A percentile compares a stretch with the other conserved stretches of the same genome.
Conservation (phyloP, 768 basidiomycete species). For the Rhodotorula diobovata region DNA sequence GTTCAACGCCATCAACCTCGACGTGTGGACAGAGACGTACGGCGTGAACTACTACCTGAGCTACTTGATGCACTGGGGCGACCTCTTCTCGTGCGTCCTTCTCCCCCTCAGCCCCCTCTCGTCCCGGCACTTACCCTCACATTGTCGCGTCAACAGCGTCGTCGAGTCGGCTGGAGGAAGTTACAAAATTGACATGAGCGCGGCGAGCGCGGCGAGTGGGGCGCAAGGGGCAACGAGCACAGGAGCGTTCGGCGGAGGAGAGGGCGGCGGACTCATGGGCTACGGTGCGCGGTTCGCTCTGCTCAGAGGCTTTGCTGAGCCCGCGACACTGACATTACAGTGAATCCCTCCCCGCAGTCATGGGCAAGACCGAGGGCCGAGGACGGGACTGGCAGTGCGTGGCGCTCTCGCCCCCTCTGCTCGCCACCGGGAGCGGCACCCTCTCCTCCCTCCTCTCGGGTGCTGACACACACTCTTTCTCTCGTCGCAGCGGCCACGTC, state of each 20-base stretch:
- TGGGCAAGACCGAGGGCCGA: constrained; percentile 85
- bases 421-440: no score
- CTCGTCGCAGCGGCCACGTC: constrained; percentile 65
- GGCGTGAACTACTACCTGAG: constrained; percentile 79
- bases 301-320: not conserved
- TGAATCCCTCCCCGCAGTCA: constrained; percentile 59
- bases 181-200: not conserved
- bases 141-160: constrained; percentile 12
- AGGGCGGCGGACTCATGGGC: constrained; percentile 66
- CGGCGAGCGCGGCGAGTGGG: not conserved
- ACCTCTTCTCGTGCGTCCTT: constrained; percentile 59
- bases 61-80: constrained; percentile 87
- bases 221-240: not conserved
- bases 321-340: not conserved
- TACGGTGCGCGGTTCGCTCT: constrained; percentile 65
- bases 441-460: not conserved
- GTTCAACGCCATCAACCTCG: constrained; percentile 60
- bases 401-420: constrained; percentile 30
- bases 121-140: not conserved
- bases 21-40: constrained; percentile 98
- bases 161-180: constrained; percentile 32
- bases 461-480: not conserved
- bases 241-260: constrained; percentile 23
- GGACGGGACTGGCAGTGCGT: constrained; percentile 66
- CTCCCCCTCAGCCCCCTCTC: no score